phyloP scores from a whole-genome alignment of 148 eudicot species.

The Polygonum maritimum region DNA sequence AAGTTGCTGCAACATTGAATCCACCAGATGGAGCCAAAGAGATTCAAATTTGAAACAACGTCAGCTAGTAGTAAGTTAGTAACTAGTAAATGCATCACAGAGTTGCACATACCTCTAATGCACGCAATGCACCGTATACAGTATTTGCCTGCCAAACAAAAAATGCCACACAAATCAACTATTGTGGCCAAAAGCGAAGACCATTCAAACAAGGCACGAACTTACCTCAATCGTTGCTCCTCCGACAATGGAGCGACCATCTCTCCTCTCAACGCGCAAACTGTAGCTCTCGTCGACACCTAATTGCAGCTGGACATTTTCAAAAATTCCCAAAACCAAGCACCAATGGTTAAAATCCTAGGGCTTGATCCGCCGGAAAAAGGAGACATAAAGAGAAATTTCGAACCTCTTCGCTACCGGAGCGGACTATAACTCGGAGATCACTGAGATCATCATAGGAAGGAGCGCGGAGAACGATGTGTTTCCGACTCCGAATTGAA shows the following conservation, averaged over 20 bases:
- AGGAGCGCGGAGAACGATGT: background rate
- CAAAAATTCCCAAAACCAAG: background rate
- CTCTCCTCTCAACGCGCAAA: constrained; percentile 38
- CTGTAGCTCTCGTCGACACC: constrained; percentile 90
- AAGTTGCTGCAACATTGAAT: constrained; percentile 1
- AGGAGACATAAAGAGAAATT: background rate
- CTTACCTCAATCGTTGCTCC: constrained; percentile 69
- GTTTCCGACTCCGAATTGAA: background rate
- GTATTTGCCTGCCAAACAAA: constrained; percentile 57
- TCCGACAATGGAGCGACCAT: constrained; percentile 50
- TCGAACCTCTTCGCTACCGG: constrained; percentile 61
- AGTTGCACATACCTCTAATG: constrained; percentile 59
- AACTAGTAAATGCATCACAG: constrained; percentile 5
- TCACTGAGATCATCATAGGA: constrained; percentile 51
- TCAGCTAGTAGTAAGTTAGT: background rate
- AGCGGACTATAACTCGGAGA: constrained; percentile 37
- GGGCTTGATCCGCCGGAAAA: background rate
- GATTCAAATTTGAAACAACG: background rate
- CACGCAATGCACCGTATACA: constrained; percentile 87
- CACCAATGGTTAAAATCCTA: background rate
- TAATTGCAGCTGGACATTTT: constrained; percentile 53
- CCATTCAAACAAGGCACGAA: background rate
- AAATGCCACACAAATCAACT: background rate
- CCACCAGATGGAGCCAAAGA: background rate
- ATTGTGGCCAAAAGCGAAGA: background rate